Evolutionary conservation across 257 asterid genomes (phyloP), one percentile per base, ranked within the genome.

Genomic region (Dorcoceras hygrometricum): DNA sequence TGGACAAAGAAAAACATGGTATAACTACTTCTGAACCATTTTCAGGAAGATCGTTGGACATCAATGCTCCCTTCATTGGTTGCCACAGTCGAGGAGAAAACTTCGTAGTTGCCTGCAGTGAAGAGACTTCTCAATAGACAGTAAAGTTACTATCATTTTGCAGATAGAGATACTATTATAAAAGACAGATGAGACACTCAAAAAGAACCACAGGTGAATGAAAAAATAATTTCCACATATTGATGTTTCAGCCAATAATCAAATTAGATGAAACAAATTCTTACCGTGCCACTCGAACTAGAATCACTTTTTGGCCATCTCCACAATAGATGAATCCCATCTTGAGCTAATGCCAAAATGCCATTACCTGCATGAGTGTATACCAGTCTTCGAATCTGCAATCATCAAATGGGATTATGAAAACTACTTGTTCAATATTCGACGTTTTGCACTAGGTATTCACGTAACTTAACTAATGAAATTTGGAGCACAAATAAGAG

Each of bases 261-360:
- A 34, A 9, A 34, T 5, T 12, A 34, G 46, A 34, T 34, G 4
- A 34, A 34, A 34, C 16, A 14, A 34, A 34, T 34, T 23, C 53
- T 60, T 71, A 89, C 96, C 87, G 72, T 67, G 25, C 79, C 82
- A 62, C 63, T 67, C 36, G 22, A 27, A 76, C 71, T 74, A 63
- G 65, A 34, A 24, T 31, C 75, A 56, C 69, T 58, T 48, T 75
- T 79, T 19, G 70, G 16, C 95, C 92, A 88, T 83, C 66, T 84
- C 97, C 97, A 90, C 1, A 81, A 73, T 8, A 81, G 77, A 84
- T 86, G 95, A 65, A 80, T 69, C 36, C 96, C 96, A 59, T 83
- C 79, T 77, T 76, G 87, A 67, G 85, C 87, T 64, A 90, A 76
- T 24, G 95, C 89, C 72, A 90, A 71, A 55, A 88, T 73, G 48